Evolutionary conservation across 768 basidiomycete genomes (phyloP).

Genomic region (Phanerodontia chrysosporium): DNA sequence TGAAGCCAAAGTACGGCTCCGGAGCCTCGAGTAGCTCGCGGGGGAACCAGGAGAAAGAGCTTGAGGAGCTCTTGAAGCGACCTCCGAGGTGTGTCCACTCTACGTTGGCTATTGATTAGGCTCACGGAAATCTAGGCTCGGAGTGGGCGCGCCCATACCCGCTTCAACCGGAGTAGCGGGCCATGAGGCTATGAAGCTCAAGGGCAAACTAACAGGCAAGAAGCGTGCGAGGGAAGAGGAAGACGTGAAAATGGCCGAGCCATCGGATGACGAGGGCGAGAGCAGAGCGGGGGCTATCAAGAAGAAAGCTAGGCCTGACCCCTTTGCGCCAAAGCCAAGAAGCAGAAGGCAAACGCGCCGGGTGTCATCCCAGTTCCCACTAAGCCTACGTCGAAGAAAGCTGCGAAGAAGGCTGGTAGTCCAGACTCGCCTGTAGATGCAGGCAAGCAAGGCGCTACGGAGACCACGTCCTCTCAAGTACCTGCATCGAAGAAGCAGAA

Average conservation of each 20-base stretch:
- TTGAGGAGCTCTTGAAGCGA: slow-evolving; percentile 63
- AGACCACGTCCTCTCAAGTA: slow-evolving; percentile 8
- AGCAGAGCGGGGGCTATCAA: slow-evolving; percentile 53
- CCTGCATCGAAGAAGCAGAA: background rate
- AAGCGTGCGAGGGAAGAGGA: slow-evolving; percentile 46
- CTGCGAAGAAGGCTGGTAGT: slow-evolving; percentile 13
- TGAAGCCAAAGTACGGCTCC: slow-evolving; percentile 43
- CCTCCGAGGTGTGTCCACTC: slow-evolving; percentile 57
- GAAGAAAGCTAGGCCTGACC: slow-evolving; percentile 58
- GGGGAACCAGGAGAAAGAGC: slow-evolving; percentile 37
- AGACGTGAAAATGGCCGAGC: slow-evolving; percentile 12
- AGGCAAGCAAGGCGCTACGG: background rate
- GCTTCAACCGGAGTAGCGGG: slow-evolving; percentile 37
- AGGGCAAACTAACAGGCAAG: slow-evolving; percentile 50
- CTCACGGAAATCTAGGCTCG: slow-evolving; percentile 44
- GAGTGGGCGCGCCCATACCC: slow-evolving; percentile 67
- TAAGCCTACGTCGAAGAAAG: slow-evolving; percentile 31
- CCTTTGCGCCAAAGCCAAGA: slow-evolving; percentile 39
- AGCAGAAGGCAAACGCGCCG: slow-evolving; percentile 21
- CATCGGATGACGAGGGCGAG: slow-evolving; percentile 50
- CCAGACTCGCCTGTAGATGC: background rate
- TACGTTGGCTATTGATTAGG: background rate
- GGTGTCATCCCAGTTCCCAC: background rate
- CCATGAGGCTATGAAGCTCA: slow-evolving; percentile 59
- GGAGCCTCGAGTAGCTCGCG: slow-evolving; percentile 18